Evolutionary conservation across 2,329 filamentous ascomycete species (phyloP).

Genomic region (Phaeophleospora eucalypticola): DNA sequence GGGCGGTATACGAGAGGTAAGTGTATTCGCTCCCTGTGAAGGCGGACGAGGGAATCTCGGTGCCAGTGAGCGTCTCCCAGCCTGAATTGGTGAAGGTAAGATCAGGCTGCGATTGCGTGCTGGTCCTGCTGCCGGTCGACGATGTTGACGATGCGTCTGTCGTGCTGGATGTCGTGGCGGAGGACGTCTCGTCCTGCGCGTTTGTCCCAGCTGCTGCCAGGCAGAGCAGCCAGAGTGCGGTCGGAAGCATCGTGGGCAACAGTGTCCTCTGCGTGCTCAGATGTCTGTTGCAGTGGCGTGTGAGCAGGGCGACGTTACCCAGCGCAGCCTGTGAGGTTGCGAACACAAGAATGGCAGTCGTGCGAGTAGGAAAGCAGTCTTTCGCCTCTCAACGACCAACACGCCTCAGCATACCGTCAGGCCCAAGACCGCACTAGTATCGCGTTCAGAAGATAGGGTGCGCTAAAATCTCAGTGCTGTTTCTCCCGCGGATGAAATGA

Average conservation of each 20-base stretch:
- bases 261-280: no score
- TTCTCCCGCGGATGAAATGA: background rate
- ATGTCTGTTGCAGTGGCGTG: no score
- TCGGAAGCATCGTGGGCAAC: slow-evolving; percentile 26
- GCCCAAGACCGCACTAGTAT: no score
- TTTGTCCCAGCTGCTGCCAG: slow-evolving; percentile 33
- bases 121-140: slow-evolving; percentile 2
- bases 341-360: no score
- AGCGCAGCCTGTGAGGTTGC: no score
- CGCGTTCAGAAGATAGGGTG: no score
- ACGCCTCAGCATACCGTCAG: background rate
- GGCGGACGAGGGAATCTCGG: slow-evolving; percentile 17
- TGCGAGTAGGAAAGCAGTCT: no score
- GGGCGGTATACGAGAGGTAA: slow-evolving; percentile 25
- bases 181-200: slow-evolving; percentile 24
- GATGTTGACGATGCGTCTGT: slow-evolving; percentile 14
- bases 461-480: background rate
- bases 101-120: background rate
- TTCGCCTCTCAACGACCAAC: background rate
- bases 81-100: slow-evolving; percentile 26
- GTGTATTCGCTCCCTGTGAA: slow-evolving; percentile 28
- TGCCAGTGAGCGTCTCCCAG: slow-evolving; percentile 21
- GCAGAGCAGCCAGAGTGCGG: slow-evolving; percentile 30
- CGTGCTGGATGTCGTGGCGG: slow-evolving; percentile 27
- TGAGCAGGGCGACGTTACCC: no score